Conservation (phyloP, 2,329 filamentous ascomycete species). For the Sarocladium oryzae region DNA sequence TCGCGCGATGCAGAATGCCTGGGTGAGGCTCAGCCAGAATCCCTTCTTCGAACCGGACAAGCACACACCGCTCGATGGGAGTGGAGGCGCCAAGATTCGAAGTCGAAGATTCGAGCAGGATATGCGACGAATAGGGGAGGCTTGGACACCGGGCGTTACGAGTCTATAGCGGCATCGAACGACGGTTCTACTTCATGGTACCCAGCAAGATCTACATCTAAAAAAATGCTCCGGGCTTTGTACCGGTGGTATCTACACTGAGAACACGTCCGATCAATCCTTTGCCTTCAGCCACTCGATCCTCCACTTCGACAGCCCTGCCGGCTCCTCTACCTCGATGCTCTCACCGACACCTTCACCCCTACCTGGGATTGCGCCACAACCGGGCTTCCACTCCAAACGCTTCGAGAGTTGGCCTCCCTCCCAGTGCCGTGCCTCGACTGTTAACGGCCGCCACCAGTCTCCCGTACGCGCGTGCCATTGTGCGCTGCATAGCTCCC, state of each 20-base stretch:
- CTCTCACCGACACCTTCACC: slow-evolving; percentile 28
- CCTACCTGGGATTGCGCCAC: slow-evolving; percentile 7
- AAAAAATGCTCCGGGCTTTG: not conserved
- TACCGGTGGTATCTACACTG: not conserved
- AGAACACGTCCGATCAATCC: slow-evolving; percentile 6
- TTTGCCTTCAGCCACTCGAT: slow-evolving; percentile 26
- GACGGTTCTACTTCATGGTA: not conserved
- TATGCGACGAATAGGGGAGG: slow-evolving; percentile 77
- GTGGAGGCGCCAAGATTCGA: slow-evolving; percentile 63
- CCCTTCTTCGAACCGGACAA: slow-evolving; percentile 92
- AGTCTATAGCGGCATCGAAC: slow-evolving; percentile 38
- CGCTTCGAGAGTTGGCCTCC: slow-evolving; percentile 23
- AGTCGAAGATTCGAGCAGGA: slow-evolving; percentile 76
- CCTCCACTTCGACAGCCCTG: slow-evolving; percentile 32
- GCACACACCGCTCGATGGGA: slow-evolving; percentile 53
- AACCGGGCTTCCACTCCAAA: slow-evolving; percentile 7
- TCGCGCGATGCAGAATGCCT: slow-evolving; percentile 85
- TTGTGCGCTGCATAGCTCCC: slow-evolving; percentile 69
- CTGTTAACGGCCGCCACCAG: slow-evolving; percentile 68
- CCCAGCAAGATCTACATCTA: not conserved
- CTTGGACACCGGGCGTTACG: slow-evolving; percentile 70
- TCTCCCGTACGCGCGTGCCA: slow-evolving; percentile 61
- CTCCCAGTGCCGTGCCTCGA: slow-evolving; percentile 63
- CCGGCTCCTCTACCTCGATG: slow-evolving; percentile 29
- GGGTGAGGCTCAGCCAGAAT: slow-evolving; percentile 82